A percentile compares a stretch with the other conserved stretches of the same genome.
phyloP scores from a whole-genome alignment of 345 rosid genomes.

The Eucalyptus polyanthemos region DNA sequence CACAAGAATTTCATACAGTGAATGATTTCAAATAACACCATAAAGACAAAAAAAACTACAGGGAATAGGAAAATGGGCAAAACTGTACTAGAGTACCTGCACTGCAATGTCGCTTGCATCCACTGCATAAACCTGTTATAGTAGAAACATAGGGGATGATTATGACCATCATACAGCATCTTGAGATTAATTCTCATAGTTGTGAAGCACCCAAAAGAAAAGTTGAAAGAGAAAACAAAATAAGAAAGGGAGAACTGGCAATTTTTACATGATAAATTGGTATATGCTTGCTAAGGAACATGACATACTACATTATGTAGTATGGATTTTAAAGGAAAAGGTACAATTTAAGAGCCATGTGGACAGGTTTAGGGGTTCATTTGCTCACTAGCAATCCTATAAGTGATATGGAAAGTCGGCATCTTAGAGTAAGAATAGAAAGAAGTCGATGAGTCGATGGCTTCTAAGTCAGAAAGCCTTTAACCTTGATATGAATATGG shows the following conservation, averaged over 20 bases:
- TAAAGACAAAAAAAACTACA: not conserved
- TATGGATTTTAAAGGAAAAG: not conserved
- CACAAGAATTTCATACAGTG: not conserved
- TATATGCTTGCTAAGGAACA: not conserved
- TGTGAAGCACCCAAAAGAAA: not conserved
- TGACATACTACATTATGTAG: not conserved
- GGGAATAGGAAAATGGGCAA: not conserved
- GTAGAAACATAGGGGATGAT: not conserved
- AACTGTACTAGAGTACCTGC: constrained; percentile 43
- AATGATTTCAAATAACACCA: not conserved
- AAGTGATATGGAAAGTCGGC: not conserved
- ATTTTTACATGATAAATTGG: not conserved
- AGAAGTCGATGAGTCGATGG: not conserved
- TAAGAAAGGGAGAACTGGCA: not conserved
- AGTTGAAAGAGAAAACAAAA: not conserved
- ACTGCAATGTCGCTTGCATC: constrained; percentile 97
- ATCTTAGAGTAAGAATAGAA: not conserved
- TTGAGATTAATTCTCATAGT: not conserved
- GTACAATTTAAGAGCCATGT: not conserved
- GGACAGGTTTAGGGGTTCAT: not conserved
- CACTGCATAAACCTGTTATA: constrained; percentile 85
- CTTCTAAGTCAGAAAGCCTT: not conserved
- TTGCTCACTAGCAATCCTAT: not conserved
- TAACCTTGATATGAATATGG: not conserved
- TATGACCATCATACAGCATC: not conserved